Percentiles rank a stretch among this genome's conserved stretches.
These are phyloP conservation scores for Chaetomiaceae sp. DNA, from an alignment of 2,329 filamentous ascomycete genomes.

Conservation along the genomic window DNA sequence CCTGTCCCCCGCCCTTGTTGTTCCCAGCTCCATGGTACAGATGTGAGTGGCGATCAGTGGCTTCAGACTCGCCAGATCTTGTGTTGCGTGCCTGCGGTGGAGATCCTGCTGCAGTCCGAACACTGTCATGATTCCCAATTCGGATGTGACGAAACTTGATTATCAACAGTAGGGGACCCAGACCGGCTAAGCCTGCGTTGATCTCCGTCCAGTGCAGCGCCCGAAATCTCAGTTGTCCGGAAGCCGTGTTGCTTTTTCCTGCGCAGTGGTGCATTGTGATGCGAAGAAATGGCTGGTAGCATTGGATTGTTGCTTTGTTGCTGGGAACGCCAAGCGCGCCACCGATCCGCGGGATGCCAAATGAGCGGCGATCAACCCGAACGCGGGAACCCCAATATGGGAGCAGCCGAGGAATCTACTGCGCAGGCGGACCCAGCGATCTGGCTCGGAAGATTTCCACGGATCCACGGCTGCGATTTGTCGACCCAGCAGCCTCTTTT, in stretches of 20 bases:
- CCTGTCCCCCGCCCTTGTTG: not conserved
- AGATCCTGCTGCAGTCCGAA: slow-evolving; percentile 8
- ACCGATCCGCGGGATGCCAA: not conserved
- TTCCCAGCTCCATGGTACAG: slow-evolving; percentile 8
- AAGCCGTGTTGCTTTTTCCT: slow-evolving; percentile 5
- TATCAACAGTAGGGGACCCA: not conserved
- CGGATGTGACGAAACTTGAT: not conserved
- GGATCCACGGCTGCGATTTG: not conserved
- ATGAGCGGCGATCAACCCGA: not conserved
- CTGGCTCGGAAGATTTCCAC: not conserved
- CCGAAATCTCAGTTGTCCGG: not conserved
- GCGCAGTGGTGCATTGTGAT: not conserved
- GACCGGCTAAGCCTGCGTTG: slow-evolving; percentile 1
- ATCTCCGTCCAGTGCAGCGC: not conserved
- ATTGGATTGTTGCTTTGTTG: not conserved
- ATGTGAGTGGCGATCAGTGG: slow-evolving; percentile 4
- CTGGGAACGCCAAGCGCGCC: not conserved
- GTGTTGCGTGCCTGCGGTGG: slow-evolving; percentile 9
- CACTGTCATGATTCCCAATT: not conserved
- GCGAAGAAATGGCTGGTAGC: not conserved
- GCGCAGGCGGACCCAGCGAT: not conserved
- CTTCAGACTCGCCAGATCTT: slow-evolving; percentile 9
- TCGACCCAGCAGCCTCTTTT: no score
- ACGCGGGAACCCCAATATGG: slow-evolving; percentile 2
- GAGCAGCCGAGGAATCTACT: not conserved